Conservation (phyloP, 2,329 filamentous ascomycete species). For the Phaeophleospora eucalypticola region DNA sequence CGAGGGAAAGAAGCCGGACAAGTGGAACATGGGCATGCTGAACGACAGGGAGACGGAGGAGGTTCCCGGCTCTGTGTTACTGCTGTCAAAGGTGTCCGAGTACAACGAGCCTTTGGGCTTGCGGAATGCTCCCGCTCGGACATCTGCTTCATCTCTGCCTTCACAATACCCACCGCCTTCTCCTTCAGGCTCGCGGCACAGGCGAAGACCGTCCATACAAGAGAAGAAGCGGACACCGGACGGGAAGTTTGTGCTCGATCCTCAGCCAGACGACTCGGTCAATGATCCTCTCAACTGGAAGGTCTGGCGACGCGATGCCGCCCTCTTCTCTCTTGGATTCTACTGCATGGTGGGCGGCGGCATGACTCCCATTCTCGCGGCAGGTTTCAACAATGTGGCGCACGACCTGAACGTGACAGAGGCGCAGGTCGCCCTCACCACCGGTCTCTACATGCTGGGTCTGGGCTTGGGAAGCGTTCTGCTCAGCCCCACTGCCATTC, state of each 20-base stretch:
- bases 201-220: conserved; percentile 10
- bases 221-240: conserved; percentile 73
- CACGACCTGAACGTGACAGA: conserved; percentile 61
- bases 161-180: conserved; percentile 33
- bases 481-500: conserved; percentile 82
- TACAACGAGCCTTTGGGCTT: conserved; percentile 61
- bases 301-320: conserved; percentile 70
- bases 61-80: conserved; percentile 67
- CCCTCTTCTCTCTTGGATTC: conserved; percentile 77
- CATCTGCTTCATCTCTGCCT: conserved; percentile 53
- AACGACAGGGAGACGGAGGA: conserved; percentile 78
- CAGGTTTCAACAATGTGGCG: conserved; percentile 81
- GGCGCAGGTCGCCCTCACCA: conserved; percentile 76
- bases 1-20: conserved; percentile 26
- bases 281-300: conserved; percentile 96
- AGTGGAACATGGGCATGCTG: conserved; percentile 70
- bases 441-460: conserved; percentile 91
- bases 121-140: conserved; percentile 58
- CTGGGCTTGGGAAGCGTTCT: conserved; percentile 80
- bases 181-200: conserved; percentile 15
- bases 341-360: conserved; percentile 93
- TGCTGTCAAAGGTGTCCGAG: conserved; percentile 53
- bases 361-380: conserved; percentile 84
- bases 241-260: conserved; percentile 80
- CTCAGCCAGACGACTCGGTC: conserved; percentile 82